phyloP scores from a whole-genome alignment of 306 rosid species.

The Malus fusca region DNA sequence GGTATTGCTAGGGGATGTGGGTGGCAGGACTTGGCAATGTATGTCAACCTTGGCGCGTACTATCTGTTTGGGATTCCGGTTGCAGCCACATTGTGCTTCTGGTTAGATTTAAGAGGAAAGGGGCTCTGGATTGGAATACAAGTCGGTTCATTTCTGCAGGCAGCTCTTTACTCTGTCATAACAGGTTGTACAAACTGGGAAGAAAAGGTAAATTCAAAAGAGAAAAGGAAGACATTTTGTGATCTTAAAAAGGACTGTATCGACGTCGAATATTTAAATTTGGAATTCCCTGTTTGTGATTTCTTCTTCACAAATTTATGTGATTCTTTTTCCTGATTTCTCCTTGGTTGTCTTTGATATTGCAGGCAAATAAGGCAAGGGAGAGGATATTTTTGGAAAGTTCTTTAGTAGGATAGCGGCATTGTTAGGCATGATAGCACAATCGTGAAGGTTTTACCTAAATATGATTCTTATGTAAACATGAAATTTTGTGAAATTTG shows the following conservation, averaged over 20 bases:
- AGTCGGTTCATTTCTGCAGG: conserved; percentile 43
- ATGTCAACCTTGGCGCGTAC: conserved; percentile 53
- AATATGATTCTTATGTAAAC: too few species aligned
- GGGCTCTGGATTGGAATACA: conserved; percentile 67
- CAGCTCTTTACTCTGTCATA: conserved; percentile 29
- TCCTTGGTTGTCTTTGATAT: background rate
- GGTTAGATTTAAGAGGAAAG: conserved; percentile 38
- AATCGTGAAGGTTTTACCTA: too few species aligned
- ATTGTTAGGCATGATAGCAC: background rate
- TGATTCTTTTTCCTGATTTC: background rate
- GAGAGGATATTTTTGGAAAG: conserved; percentile 42
- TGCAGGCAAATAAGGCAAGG: conserved; percentile 31
- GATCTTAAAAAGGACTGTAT: background rate
- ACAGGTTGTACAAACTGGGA: conserved; percentile 51
- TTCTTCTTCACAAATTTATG: background rate
- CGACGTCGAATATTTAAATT: background rate
- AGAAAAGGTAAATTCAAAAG: conserved; percentile 28
- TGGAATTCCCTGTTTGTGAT: background rate
- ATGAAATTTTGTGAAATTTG: too few species aligned
- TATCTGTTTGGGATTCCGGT: conserved; percentile 66
- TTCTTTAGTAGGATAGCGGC: conserved; percentile 17
- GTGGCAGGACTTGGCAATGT: conserved; percentile 60
- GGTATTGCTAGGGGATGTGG: conserved; percentile 77
- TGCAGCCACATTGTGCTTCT: conserved; percentile 44
- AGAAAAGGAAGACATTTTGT: too few species aligned